phyloP scores from a whole-genome alignment of 495 filamentous ascomycete genomes.

The Cenococcum geophilum region DNA sequence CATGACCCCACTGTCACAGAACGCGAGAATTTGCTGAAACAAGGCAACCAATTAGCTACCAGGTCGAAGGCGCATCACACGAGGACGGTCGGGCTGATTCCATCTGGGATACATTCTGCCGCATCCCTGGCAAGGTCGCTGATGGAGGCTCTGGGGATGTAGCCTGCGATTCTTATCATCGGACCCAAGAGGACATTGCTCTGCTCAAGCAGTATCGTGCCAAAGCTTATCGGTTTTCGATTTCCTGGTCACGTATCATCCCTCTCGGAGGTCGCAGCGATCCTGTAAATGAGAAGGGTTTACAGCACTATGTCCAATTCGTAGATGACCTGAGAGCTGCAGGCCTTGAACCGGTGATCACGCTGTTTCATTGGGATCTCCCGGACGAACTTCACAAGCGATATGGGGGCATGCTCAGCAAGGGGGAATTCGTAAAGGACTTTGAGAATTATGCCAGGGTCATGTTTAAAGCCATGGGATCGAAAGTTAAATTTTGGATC shows the following conservation, averaged over 20 bases:
- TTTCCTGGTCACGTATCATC: slow-evolving; percentile 70
- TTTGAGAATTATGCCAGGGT: slow-evolving; percentile 55
- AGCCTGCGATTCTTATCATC: slow-evolving; percentile 72
- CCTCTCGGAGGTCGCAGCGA: slow-evolving; percentile 58
- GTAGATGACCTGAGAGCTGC: slow-evolving; percentile 54
- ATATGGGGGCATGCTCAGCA: slow-evolving; percentile 56
- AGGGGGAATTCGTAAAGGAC: slow-evolving; percentile 53
- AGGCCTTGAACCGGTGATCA: slow-evolving; percentile 56
- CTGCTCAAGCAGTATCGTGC: slow-evolving; percentile 61
- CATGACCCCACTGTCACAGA: background rate
- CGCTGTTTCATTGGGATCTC: slow-evolving; percentile 61
- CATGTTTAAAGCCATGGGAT: slow-evolving; percentile 49
- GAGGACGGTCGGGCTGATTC: slow-evolving; percentile 65
- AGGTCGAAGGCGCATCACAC: slow-evolving; percentile 64
- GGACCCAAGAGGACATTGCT: slow-evolving; percentile 65
- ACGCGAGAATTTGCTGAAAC: slow-evolving; percentile 4
- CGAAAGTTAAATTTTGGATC: slow-evolving; percentile 59
- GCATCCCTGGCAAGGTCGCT: slow-evolving; percentile 67
- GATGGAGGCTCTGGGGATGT: slow-evolving; percentile 61
- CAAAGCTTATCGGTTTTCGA: slow-evolving; percentile 65
- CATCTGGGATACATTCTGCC: slow-evolving; percentile 74
- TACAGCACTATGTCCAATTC: slow-evolving; percentile 57
- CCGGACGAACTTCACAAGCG: slow-evolving; percentile 55
- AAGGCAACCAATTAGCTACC: slow-evolving; percentile 49
- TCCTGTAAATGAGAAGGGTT: slow-evolving; percentile 53